These are phyloP conservation scores for Coemansia sp. DNA, from an alignment of 192 early-diverging fungal genomes.

Conservation along the genomic window DNA sequence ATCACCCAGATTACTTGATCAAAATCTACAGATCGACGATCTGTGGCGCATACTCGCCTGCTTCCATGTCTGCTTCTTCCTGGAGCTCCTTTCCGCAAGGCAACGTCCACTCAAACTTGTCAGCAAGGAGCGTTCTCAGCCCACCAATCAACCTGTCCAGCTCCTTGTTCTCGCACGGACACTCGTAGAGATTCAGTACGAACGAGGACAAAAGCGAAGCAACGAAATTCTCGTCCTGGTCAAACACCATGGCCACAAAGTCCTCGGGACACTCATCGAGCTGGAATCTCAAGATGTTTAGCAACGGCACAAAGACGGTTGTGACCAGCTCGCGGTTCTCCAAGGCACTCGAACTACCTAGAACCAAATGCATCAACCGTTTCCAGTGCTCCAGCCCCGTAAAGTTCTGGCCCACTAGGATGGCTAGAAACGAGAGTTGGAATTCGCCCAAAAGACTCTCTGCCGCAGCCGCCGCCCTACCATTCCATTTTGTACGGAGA, in stretches of 20 bases:
- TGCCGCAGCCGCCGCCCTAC: slow-evolving; percentile 56
- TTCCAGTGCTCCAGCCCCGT: slow-evolving; percentile 91
- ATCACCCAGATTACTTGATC: too few species aligned
- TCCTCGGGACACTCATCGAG: slow-evolving; percentile 25
- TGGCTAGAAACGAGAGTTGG: slow-evolving; percentile 76
- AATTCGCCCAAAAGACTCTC: slow-evolving; percentile 76
- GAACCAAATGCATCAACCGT: slow-evolving; percentile 67
- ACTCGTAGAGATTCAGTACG: slow-evolving; percentile 48
- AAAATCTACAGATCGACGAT: slow-evolving; percentile 63
- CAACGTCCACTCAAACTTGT: slow-evolving; percentile 68
- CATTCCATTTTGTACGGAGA: not conserved
- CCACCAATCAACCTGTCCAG: slow-evolving; percentile 47
- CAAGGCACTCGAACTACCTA: slow-evolving; percentile 64
- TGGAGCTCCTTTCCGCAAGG: slow-evolving; percentile 55
- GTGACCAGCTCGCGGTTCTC: slow-evolving; percentile 19
- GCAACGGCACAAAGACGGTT: slow-evolving; percentile 59
- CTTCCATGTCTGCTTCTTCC: slow-evolving; percentile 58
- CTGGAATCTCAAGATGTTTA: slow-evolving; percentile 39
- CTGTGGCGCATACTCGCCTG: slow-evolving; percentile 71
- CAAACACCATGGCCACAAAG: slow-evolving; percentile 36
- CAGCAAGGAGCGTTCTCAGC: slow-evolving; percentile 57
- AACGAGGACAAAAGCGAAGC: slow-evolving; percentile 39
- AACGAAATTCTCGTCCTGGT: slow-evolving; percentile 34
- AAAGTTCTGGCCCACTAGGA: slow-evolving; percentile 79
- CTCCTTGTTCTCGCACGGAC: slow-evolving; percentile 9